A percentile compares a stretch with the other conserved stretches of the same genome.
These are phyloP conservation scores for Phaffia rhodozyma DNA, from an alignment of 1,284 basidiomycete species.

Conservation along the genomic window DNA sequence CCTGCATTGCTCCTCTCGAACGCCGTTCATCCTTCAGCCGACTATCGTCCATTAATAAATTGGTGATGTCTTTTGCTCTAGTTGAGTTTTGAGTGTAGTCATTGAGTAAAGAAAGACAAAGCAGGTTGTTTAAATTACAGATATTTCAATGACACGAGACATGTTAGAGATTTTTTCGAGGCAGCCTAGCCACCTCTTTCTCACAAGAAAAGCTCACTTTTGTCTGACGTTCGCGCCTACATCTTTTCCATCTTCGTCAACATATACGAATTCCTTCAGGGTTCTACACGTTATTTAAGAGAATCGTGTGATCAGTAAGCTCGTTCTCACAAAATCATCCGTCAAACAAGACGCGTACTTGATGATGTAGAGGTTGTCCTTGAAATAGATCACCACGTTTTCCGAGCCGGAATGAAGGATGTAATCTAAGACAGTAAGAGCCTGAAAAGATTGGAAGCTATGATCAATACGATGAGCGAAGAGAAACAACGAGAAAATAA, in stretches of 20 bases:
- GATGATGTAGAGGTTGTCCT: slow-evolving; percentile 94
- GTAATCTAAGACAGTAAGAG: slow-evolving; percentile 91
- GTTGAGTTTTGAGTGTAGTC: not conserved
- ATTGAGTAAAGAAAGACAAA: not conserved
- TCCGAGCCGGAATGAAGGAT: slow-evolving; percentile 92
- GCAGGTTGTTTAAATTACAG: not conserved
- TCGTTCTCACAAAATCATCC: not conserved
- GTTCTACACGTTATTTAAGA: slow-evolving; percentile 39
- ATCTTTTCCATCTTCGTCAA: slow-evolving; percentile 93
- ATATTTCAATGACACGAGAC: not conserved
- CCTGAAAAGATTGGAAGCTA: slow-evolving; percentile 39
- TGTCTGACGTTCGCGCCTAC: slow-evolving; percentile 97
- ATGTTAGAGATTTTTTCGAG: too few relatives aligned
- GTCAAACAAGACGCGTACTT: slow-evolving; percentile 41
- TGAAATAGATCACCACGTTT: slow-evolving; percentile 97
- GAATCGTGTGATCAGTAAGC: not conserved
- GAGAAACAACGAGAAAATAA: slow-evolving; percentile 11
- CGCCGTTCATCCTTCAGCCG: slow-evolving; percentile 77
- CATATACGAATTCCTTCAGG: slow-evolving; percentile 93
- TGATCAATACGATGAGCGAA: not conserved
- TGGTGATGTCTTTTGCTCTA: slow-evolving; percentile 92
- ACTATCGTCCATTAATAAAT: slow-evolving; percentile 78
- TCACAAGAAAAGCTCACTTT: slow-evolving; percentile 41
- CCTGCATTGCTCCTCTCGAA: slow-evolving; percentile 75
- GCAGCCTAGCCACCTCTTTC: too few relatives aligned